A percentile compares a stretch with the other conserved stretches of the same genome.
Evolutionary conservation across 2,329 filamentous ascomycete species (phyloP).

Genomic region (Calonectria pauciramosa): DNA sequence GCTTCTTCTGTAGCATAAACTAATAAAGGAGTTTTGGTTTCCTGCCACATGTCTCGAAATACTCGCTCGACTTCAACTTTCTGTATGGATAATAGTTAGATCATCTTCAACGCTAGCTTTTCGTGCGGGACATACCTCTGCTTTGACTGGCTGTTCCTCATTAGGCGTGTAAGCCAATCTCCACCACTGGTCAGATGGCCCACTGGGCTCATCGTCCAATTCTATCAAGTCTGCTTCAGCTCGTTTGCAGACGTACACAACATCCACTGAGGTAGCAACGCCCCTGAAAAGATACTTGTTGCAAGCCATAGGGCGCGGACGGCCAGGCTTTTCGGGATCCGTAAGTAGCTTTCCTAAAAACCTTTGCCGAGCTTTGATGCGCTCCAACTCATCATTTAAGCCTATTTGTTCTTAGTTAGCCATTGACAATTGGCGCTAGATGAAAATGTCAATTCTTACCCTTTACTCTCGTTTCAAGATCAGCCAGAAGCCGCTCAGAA

Average conservation of each 20-base stretch:
- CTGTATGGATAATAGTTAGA: constrained; percentile 54
- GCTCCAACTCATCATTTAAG: constrained; percentile 48
- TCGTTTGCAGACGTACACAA: constrained; percentile 65
- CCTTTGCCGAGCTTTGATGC: constrained; percentile 52
- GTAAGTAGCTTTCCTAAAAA: constrained; percentile 57
- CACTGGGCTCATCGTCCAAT: constrained; percentile 49
- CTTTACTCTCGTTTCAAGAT: constrained; percentile 50
- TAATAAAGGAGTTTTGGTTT: constrained; percentile 62
- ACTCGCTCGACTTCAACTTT: constrained; percentile 62
- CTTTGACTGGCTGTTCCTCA: constrained; percentile 58
- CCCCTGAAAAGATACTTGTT: constrained; percentile 66
- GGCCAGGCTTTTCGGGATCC: constrained; percentile 52
- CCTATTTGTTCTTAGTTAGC: constrained; percentile 45
- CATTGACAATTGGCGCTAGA: not conserved
- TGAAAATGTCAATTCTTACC: constrained; percentile 48
- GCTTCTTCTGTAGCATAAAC: constrained; percentile 66
- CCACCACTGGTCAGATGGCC: constrained; percentile 68
- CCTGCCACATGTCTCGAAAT: constrained; percentile 60
- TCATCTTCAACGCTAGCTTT: not conserved
- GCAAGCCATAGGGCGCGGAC: constrained; percentile 55
- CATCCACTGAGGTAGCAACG: constrained; percentile 60
- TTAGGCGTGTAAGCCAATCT: constrained; percentile 59
- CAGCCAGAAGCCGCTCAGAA: constrained; percentile 51
- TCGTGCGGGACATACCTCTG: constrained; percentile 58
- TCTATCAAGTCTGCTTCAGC: constrained; percentile 58